A percentile compares a stretch with the other conserved stretches of the same genome.
Evolutionary conservation across 768 basidiomycete species (phyloP).

Genomic region (Paxillus ammoniavirescens): DNA sequence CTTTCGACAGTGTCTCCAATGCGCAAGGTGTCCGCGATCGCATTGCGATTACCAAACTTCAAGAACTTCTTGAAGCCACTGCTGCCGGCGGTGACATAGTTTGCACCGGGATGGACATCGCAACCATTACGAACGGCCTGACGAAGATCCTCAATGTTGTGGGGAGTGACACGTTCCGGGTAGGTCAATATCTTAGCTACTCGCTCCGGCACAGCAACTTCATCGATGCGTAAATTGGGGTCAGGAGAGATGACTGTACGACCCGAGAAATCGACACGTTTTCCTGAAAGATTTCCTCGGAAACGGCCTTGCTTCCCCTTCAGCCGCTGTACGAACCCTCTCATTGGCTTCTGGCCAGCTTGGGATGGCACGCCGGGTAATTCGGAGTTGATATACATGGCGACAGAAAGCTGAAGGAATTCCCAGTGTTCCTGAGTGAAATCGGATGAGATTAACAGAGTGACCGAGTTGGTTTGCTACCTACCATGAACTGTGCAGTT

Average conservation of each 20-base stretch:
- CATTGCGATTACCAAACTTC: constrained; percentile 78
- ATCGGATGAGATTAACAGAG: constrained; percentile 1
- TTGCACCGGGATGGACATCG: constrained; percentile 92
- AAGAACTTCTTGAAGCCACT: constrained; percentile 84
- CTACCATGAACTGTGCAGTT: constrained; percentile 85
- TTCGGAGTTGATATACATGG: constrained; percentile 98
- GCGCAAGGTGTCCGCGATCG: constrained; percentile 77
- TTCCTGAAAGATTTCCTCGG: constrained; percentile 96
- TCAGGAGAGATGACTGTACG: constrained; percentile 99
- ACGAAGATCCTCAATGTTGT: constrained; percentile 80
- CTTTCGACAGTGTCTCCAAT: constrained; percentile 94
- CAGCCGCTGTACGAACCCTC: constrained; percentile 95
- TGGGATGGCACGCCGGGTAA: constrained; percentile 88
- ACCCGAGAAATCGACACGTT: constrained; percentile 97
- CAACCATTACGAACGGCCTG: constrained; percentile 84
- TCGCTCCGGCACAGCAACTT: constrained; percentile 95
- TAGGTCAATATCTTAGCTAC: constrained; percentile 95
- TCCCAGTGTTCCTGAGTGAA: constrained; percentile 91
- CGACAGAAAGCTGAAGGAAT: constrained; percentile 89
- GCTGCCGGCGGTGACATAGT: constrained; percentile 82
- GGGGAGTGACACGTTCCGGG: constrained; percentile 89
- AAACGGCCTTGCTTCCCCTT: constrained; percentile 99
- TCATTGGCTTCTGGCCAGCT: constrained; percentile 89
- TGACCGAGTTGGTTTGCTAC: not conserved
- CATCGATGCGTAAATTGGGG: constrained; percentile 97